Base-by-base conservation (phyloP, 441 rosid species). In the Gossypium davidsonii region DNA sequence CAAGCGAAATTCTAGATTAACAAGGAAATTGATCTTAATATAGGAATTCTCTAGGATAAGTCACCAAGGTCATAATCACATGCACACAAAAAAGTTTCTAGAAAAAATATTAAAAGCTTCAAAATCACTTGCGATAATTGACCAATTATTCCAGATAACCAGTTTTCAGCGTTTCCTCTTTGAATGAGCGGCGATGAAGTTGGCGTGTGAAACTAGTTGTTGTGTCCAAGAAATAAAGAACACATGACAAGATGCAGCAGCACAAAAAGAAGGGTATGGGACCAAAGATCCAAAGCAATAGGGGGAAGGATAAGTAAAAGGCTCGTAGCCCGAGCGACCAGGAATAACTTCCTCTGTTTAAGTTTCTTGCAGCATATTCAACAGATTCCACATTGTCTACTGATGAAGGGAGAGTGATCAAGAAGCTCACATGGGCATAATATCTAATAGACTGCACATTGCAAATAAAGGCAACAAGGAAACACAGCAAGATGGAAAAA, bases 291-390 rank as follows among this genome's bases (percentile, higher is more conserved):
- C 97, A 94, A 12, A 94, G 75, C 80, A 94, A 88, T 68, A 94
- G 86, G 48, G 98, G 95, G 83, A 94, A 92, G 2, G 98, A 92
- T 44, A 94, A 49, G 75, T 92, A 90, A 79, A 89, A 94, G 61
- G 97, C 89, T 18, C 98, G 86, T 67, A 91, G 57, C 18, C 97
- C 98, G 2, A 94, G 86, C n/a, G 96, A 91, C 96, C 98, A 90
- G 77, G 90, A 94, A 74, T 81, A 80, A 80, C 97, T 92, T 74
- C 91, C 98, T 65, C 97, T 71, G 67, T 92, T 92, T 79, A 92
- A 85, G 89, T 85, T 91, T 77, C 94, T 82, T 3, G 90, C 81
- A 0, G 81, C 94, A 37, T 94, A 91, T 71, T 88, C 94, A 8
- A 90, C 78, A 6, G 83, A 75, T 10, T 87, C 92, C 57, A 53